phyloP scores from a whole-genome alignment of 2,329 filamentous ascomycete genomes.

The Tolypocladium amazonense region DNA sequence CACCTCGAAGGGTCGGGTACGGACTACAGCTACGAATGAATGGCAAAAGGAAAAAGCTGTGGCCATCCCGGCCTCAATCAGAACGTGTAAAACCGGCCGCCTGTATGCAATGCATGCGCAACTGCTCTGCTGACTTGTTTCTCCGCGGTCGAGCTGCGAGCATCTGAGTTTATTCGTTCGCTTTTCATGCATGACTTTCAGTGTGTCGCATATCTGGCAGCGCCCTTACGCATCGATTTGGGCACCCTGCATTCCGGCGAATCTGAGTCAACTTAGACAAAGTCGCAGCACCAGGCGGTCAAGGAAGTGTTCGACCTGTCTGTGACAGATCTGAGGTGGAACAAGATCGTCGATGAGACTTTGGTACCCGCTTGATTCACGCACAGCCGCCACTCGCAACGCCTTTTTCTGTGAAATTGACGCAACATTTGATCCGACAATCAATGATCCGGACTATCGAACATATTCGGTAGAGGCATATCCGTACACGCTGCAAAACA shows the following conservation, averaged over 20 bases:
- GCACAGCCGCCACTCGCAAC: not conserved
- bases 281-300: not conserved
- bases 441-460: not conserved
- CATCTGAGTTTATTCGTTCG: not conserved
- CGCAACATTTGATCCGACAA: not conserved
- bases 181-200: not conserved
- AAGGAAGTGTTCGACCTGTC: not conserved
- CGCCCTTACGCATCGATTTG: not conserved
- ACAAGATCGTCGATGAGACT: not conserved
- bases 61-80: not conserved
- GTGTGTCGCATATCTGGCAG: not conserved
- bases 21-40: not conserved
- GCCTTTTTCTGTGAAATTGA: not conserved
- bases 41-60: not conserved
- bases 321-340: constrained; percentile 1
- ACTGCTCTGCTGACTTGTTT: not conserved
- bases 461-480: not conserved
- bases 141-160: not conserved
- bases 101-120: not conserved
- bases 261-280: not conserved
- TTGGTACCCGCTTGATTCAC: not conserved
- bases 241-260: not conserved
- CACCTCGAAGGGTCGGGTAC: not conserved
- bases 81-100: not conserved
- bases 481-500: not conserved